A percentile compares a stretch with the other conserved stretches of the same genome.
These are phyloP conservation scores for Epicoccum nigrum DNA, from an alignment of 2,329 filamentous ascomycete species.

Conservation along the genomic window DNA sequence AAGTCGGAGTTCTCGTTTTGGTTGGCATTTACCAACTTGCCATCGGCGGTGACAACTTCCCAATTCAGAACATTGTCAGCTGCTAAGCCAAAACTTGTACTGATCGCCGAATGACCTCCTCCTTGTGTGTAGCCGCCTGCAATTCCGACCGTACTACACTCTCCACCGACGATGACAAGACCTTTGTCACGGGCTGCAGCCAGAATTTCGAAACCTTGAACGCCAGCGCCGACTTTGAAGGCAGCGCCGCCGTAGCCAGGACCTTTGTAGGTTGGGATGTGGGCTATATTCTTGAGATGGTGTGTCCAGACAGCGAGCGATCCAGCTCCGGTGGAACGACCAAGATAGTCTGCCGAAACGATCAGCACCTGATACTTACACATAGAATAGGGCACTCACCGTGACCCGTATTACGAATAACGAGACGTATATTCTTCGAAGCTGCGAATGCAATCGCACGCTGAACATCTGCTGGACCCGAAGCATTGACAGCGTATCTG, in stretches of 20 bases:
- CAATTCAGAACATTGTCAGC: slow-evolving; percentile 32
- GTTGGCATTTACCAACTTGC: slow-evolving; percentile 27
- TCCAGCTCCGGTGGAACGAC: slow-evolving; percentile 19
- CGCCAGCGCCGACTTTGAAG: slow-evolving; percentile 36
- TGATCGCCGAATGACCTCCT: slow-evolving; percentile 58
- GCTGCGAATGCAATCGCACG: slow-evolving; percentile 29
- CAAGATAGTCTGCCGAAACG: slow-evolving; percentile 20
- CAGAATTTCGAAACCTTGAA: slow-evolving; percentile 30
- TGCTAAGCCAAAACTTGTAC: slow-evolving; percentile 48
- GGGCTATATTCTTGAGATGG: slow-evolving; percentile 23
- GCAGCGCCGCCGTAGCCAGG: slow-evolving; percentile 14
- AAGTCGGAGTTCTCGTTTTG: slow-evolving; percentile 25
- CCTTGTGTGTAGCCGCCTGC: slow-evolving; percentile 42
- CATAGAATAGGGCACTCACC: neutral
- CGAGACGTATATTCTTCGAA: slow-evolving; percentile 33
- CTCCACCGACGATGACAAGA: slow-evolving; percentile 28
- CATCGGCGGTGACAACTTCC: slow-evolving; percentile 33
- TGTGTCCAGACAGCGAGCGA: slow-evolving; percentile 26
- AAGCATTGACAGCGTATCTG: slow-evolving; percentile 28
- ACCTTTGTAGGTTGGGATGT: slow-evolving; percentile 11
- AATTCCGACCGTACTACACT: slow-evolving; percentile 54
- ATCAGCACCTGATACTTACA: neutral
- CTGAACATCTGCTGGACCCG: slow-evolving; percentile 20
- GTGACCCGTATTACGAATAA: slow-evolving; percentile 40
- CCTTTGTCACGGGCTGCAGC: slow-evolving; percentile 24